Percentiles rank a stretch among this genome's conserved stretches.
Conservation (phyloP, 495 filamentous ascomycete genomes). For the Aspergillus sparsus region DNA sequence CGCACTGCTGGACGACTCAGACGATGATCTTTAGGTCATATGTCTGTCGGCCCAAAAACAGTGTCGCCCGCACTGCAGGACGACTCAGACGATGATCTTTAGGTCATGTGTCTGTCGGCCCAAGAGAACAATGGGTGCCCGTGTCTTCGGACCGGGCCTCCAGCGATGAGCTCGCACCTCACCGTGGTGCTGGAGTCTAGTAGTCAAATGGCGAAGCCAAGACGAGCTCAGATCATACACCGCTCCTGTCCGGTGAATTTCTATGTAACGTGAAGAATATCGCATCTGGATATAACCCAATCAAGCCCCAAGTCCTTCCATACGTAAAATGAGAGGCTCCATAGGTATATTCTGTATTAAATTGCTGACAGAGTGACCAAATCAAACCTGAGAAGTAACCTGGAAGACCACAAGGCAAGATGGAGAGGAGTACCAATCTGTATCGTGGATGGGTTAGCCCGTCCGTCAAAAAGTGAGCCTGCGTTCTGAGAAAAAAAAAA, state of each 20-base stretch:
- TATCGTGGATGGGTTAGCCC: too few relatives aligned
- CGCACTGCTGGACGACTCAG: too few relatives aligned
- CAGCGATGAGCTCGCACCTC: background rate
- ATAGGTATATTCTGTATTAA: background rate
- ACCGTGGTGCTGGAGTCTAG: conserved; percentile 1
- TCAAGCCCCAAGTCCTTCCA: background rate
- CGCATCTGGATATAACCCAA: background rate
- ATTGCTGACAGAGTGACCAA: background rate
- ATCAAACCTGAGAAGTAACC: background rate
- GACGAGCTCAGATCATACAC: background rate
- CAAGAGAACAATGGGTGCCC: background rate
- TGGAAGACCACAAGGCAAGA: background rate
- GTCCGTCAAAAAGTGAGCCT: too few relatives aligned
- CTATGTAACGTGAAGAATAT: background rate
- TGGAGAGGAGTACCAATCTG: too few relatives aligned
- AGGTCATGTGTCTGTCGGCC: too few relatives aligned
- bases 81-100: too few relatives aligned
- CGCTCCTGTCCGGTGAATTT: background rate
- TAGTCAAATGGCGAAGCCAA: background rate
- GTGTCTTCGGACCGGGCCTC: conserved; percentile 1
- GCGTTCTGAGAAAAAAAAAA: too few relatives aligned
- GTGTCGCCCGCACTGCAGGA: too few relatives aligned
- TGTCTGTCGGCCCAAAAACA: too few relatives aligned
- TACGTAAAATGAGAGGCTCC: background rate
- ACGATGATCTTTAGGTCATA: too few relatives aligned